Percentiles rank a stretch among this genome's conserved stretches.
Evolutionary conservation across 345 rosid genomes (phyloP).

Genomic region (Aquilaria sinensis): DNA sequence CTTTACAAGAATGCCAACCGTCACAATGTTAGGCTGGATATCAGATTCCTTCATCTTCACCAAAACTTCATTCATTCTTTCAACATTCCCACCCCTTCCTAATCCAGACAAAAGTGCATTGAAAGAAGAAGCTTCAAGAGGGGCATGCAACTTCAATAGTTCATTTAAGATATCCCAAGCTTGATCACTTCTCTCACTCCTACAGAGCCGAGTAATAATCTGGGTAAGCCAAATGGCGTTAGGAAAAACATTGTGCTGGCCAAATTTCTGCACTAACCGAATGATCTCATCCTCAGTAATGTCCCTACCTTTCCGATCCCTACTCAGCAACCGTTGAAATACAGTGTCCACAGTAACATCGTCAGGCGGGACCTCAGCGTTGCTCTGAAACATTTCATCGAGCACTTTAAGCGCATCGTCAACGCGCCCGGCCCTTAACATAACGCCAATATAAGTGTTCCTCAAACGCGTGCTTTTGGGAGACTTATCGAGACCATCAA

Average conservation of each 20-base stretch:
- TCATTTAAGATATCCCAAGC: conserved; percentile 47
- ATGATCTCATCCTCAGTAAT: conserved; percentile 32
- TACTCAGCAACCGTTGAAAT: conserved; percentile 31
- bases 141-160: conserved; percentile 38
- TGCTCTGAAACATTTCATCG: conserved; percentile 70
- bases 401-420: conserved; percentile 65
- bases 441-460: conserved; percentile 29
- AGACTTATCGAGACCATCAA: conserved; percentile 28
- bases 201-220: conserved; percentile 44
- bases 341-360: conserved; percentile 37
- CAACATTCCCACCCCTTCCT: conserved; percentile 36
- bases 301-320: conserved; percentile 17
- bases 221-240: conserved; percentile 29
- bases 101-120: conserved; percentile 55
- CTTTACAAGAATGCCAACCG: conserved; percentile 63
- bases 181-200: conserved; percentile 20
- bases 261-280: conserved; percentile 38
- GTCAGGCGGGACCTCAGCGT: conserved; percentile 34
- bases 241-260: conserved; percentile 45
- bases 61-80: conserved; percentile 49
- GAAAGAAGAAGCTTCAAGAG: conserved; percentile 41
- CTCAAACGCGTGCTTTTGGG: conserved; percentile 35
- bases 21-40: conserved; percentile 46
- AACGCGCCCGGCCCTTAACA: conserved; percentile 29
- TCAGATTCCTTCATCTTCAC: conserved; percentile 48